Percentiles rank a stretch among this genome's conserved stretches.
These are phyloP conservation scores for Pseudogymnoascus sp. DNA, from an alignment of 2,329 filamentous ascomycete genomes.

Conservation along the genomic window DNA sequence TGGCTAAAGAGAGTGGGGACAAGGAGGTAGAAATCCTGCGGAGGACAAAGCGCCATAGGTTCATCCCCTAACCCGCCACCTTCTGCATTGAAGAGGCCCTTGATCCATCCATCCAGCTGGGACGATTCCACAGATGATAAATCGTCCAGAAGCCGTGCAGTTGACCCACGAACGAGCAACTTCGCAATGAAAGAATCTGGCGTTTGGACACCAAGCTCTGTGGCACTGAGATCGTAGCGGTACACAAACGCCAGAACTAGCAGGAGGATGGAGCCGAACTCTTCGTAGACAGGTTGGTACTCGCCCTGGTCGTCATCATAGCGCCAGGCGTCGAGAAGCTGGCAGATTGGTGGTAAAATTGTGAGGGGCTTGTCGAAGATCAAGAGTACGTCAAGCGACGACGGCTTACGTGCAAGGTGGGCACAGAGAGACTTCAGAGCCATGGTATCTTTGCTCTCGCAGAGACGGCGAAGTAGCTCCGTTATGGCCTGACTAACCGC, in stretches of 20 bases:
- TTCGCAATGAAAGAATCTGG: conserved; percentile 63
- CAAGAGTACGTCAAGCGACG: conserved; percentile 66
- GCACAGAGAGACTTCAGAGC: conserved; percentile 69
- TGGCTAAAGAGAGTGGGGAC: conserved; percentile 72
- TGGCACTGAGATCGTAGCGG: conserved; percentile 60
- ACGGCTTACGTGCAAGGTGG: conserved; percentile 64
- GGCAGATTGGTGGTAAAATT: conserved; percentile 68
- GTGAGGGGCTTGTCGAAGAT: conserved; percentile 65
- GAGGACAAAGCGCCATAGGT: conserved; percentile 72
- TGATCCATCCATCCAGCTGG: conserved; percentile 60
- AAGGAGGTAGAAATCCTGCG: conserved; percentile 75
- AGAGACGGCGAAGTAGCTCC: conserved; percentile 65
- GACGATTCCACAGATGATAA: conserved; percentile 52
- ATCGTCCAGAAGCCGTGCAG: conserved; percentile 51
- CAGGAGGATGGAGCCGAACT: conserved; percentile 72
- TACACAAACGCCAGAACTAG: conserved; percentile 69
- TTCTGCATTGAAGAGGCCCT: conserved; percentile 49
- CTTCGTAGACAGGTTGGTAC: conserved; percentile 79
- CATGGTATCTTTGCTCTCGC: conserved; percentile 69
- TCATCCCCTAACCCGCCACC: conserved; percentile 70
- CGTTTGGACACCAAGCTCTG: conserved; percentile 55
- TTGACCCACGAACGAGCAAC: conserved; percentile 54
- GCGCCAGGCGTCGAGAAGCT: conserved; percentile 69
- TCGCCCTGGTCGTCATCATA: conserved; percentile 81
- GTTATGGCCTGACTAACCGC: conserved; percentile 74